Evolutionary conservation across 2,329 filamentous ascomycete genomes (phyloP), one percentile per base, ranked within the genome.

Genomic region (Cordyceps cateniannulata): DNA sequence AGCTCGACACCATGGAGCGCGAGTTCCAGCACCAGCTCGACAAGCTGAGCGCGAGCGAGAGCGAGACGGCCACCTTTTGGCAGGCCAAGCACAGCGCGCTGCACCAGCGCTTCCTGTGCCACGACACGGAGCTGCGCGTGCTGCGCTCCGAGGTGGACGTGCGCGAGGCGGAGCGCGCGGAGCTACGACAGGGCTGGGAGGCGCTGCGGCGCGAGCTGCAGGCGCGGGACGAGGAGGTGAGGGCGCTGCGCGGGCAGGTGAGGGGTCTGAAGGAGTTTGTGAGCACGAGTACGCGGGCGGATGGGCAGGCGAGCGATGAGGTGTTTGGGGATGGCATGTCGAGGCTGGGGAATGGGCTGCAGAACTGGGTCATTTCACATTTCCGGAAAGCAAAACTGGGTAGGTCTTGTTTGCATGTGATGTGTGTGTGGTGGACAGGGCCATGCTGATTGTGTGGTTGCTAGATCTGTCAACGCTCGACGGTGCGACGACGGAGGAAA

Each of bases 291-390:
- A 89, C 87, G 10, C 77, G 85, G 35, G 77, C 80, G 54, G 84
- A 85, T 32, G 82, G 82, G 24, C 83, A 86, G 70, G 77, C 76
- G 59, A 86, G 85, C 63, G 88, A 91, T 67, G 85, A 88, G 70
- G 83, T 85, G 12, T 82, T 91, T 68, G 81, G 77, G 2, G 83
- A 88, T 55, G 78, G 79, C 10, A 83, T 89, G 77, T 77, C 80
- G 54, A 78, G 81, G 61, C 70, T 91, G 51, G 83, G 83, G 22
- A 87, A 90, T 66, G 83, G 86, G 25, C 73, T 90, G 66, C 87
- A 90, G 73, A 90, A 91, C 66, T 91, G 88, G 88, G 83, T 87
- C 3, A 85, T 91, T 66, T 81, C 83, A 27, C 83, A 88, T 69
- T 91, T 88, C 65, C 79, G 88, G 56, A 83, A 82, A 63, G 79